Percentiles rank a stretch among this genome's conserved stretches.
Conservation (phyloP, 768 basidiomycete genomes). For the Filobasidium floriforme region DNA sequence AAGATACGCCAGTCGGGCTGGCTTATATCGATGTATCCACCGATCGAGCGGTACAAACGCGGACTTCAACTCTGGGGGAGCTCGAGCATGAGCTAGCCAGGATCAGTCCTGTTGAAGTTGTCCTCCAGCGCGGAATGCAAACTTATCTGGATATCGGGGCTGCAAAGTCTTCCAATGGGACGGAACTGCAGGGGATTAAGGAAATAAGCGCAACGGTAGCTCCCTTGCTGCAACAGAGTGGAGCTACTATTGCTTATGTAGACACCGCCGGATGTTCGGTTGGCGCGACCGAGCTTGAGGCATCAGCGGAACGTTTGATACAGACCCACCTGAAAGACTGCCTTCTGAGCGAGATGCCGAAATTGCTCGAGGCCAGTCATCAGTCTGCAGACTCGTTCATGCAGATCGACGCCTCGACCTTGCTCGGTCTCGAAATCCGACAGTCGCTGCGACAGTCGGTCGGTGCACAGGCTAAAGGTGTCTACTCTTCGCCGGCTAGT, state of each 20-base stretch:
- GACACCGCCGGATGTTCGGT: slow-evolving; percentile 21
- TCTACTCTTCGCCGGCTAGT: slow-evolving; percentile 29
- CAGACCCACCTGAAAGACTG: slow-evolving; percentile 37
- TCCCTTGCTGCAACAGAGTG: slow-evolving; percentile 5
- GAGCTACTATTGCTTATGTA: slow-evolving; percentile 25
- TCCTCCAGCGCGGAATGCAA: slow-evolving; percentile 61
- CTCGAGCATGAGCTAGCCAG: slow-evolving; percentile 75
- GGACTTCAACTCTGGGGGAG: slow-evolving; percentile 51
- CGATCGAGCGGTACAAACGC: slow-evolving; percentile 74
- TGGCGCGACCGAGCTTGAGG: slow-evolving; percentile 23
- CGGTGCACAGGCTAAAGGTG: slow-evolving; percentile 17
- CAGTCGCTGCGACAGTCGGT: slow-evolving; percentile 38
- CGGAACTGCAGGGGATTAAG: no score
- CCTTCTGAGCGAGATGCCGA: slow-evolving; percentile 37
- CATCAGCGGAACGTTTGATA: slow-evolving; percentile 29
- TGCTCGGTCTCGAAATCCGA: slow-evolving; percentile 41
- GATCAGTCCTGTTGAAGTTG: slow-evolving; percentile 66
- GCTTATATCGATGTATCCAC: slow-evolving; percentile 92
- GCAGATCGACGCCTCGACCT: slow-evolving; percentile 44
- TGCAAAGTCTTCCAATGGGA: not conserved
- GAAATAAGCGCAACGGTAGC: slow-evolving; percentile 10
- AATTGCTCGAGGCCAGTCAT: slow-evolving; percentile 29
- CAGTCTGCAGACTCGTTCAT: slow-evolving; percentile 28
- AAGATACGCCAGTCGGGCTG: slow-evolving; percentile 52
- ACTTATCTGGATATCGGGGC: slow-evolving; percentile 50